A percentile compares a stretch with the other conserved stretches of the same genome.
These are phyloP conservation scores for Hanseniaspora gamundiae DNA, from an alignment of 1,139 yeast genomes.

Conservation along the genomic window DNA sequence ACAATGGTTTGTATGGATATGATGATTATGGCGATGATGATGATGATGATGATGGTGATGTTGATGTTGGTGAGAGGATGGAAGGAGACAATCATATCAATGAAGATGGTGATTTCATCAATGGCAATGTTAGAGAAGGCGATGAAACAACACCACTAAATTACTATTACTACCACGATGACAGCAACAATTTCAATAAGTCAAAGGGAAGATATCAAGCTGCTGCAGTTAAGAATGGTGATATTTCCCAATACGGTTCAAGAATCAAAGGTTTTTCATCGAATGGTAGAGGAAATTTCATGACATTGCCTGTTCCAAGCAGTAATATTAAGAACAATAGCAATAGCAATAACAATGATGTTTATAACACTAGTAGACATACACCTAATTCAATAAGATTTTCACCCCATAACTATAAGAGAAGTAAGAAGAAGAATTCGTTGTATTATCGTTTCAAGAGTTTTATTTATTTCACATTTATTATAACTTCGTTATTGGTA, in stretches of 20 bases:
- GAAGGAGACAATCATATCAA: conserved; percentile 9
- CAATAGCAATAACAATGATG: conserved; percentile 3
- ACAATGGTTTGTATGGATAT: too few species aligned
- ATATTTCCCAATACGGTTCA: too few species aligned
- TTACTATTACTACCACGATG: too few species aligned
- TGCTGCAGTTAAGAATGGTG: too few species aligned
- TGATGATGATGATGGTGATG: conserved; percentile 16
- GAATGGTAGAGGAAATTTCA: too few species aligned
- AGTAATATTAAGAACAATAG: conserved; percentile 4
- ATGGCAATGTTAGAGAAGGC: background rate
- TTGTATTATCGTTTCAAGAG: conserved; percentile 29
- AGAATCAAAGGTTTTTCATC: too few species aligned
- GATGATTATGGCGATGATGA: conserved; percentile 13
- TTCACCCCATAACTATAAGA: conserved; percentile 8
- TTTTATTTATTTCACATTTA: conserved; percentile 43
- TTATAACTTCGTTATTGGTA: conserved; percentile 43
- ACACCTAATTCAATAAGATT: conserved; percentile 2
- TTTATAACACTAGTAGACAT: too few species aligned
- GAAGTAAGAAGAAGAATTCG: conserved; percentile 22
- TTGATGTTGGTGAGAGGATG: conserved; percentile 22
- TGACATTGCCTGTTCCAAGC: background rate
- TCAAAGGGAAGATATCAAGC: too few species aligned
- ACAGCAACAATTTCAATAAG: too few species aligned
- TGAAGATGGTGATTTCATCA: conserved; percentile 9
- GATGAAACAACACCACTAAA: too few species aligned